Conservation (phyloP, 345 rosid species). For the Theobroma cacao region DNA sequence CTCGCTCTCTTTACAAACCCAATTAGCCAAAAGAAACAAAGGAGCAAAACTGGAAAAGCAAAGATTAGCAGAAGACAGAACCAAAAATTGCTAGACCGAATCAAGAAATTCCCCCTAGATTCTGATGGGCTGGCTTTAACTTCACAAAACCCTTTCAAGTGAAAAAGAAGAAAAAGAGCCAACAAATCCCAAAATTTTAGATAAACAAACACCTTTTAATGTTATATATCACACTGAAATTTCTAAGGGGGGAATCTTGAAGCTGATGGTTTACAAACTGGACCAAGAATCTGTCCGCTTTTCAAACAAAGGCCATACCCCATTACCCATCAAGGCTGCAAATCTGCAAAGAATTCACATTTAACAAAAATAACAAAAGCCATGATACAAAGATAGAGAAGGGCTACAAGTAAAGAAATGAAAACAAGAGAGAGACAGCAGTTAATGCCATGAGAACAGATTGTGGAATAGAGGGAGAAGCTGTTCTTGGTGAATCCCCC, state of each 20-base stretch:
- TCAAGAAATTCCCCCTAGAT: background rate
- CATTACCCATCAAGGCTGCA: conserved; percentile 23
- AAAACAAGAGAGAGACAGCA: conserved; percentile 16
- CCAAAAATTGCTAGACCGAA: background rate
- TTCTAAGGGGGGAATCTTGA: conserved; percentile 17
- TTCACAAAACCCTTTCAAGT: background rate
- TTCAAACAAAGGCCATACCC: conserved; percentile 19
- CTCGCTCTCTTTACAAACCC: background rate
- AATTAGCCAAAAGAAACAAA: background rate
- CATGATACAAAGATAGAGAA: background rate
- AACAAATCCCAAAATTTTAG: background rate
- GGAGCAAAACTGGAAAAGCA: conserved; percentile 6
- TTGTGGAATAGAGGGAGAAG: conserved; percentile 17
- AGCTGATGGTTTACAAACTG: conserved; percentile 24
- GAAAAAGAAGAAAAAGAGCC: background rate
- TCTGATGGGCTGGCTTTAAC: background rate
- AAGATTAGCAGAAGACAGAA: background rate
- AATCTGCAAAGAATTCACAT: conserved; percentile 32
- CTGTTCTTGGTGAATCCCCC: conserved; percentile 58
- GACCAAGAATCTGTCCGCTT: conserved; percentile 40
- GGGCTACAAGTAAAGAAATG: conserved; percentile 30
- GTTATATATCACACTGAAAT: conserved; percentile 10
- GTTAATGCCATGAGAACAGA: conserved; percentile 16
- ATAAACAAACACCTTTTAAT: background rate
- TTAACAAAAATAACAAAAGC: conserved; percentile 11